Base-by-base conservation (phyloP, 805 yeast genomes). In the Wickerhamomyces bovis region DNA sequence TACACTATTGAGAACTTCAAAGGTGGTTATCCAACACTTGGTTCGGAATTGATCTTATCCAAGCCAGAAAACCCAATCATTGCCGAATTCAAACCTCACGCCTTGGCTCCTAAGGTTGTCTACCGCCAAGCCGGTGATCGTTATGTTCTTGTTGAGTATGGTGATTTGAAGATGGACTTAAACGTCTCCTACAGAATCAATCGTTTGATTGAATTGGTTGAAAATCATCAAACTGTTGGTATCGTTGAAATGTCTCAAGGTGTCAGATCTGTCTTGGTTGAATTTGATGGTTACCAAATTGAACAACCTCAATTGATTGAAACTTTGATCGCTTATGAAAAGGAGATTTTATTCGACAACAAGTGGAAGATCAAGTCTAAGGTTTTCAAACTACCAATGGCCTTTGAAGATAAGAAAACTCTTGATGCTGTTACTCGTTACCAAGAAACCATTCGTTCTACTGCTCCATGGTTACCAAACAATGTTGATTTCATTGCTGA, bases 81-180 rank as follows among this genome's bases (percentile, higher is more conserved):
- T 52, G 70, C 74, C 49, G 71, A 69, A 44, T 67, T 76, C 46
- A 75, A 76, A 23, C 69, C 75, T 19, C 63, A 75, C 16, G 63
- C 69, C 10, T 58, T 69, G 4, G 75, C 81, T 13, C 96, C 96
- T 38, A 73, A 72, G 53, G 90, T 86, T 31, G 84, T 84, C 10
- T 89, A 86, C 67, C 83, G 99, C 62, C 98, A 90, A 68, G 97
- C 98, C 21, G 99, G 99, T 66, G 99, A 92, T 65, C 81, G 97
- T 58, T 94, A 89, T 63, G 71, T 92, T 44, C 73, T 94, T 49
- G 87, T 90, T 48, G 99, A 92, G 69, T 92, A 89, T 63, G 99
- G 99, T 57, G 94, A 87, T 50, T 83, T 86, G 63, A 72, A 75
- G 44, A 78, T 92, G 84, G 96, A 90, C 64, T 76, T 92, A 67